A percentile compares a stretch with the other conserved stretches of the same genome.
Evolutionary conservation across 805 yeast species (phyloP).

Genomic region (Starmera quercuum): DNA sequence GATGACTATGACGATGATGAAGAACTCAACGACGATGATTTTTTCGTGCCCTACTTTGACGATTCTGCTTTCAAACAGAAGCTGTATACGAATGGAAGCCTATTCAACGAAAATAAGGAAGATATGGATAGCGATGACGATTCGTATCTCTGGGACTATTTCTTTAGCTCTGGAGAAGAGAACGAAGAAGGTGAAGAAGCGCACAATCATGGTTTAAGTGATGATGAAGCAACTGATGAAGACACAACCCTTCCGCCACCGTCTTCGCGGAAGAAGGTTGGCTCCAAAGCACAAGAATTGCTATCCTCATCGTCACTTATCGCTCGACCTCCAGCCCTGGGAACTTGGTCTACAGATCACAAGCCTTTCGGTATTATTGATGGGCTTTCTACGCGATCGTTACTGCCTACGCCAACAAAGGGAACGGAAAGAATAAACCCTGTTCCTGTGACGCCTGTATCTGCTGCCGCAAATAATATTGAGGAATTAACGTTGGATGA

Average conservation of each 20-base stretch:
- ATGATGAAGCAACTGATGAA: constrained; percentile 92
- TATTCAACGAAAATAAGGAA: constrained; percentile 26
- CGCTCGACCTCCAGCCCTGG: constrained; percentile 84
- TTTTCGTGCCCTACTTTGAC: constrained; percentile 33
- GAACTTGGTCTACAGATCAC: constrained; percentile 81
- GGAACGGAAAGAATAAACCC: constrained; percentile 7
- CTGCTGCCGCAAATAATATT: constrained; percentile 16
- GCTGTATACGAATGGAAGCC: constrained; percentile 17
- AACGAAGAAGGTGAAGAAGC: constrained; percentile 2
- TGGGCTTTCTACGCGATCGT: constrained; percentile 83
- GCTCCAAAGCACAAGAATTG: constrained; percentile 84
- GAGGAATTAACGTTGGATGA: constrained; percentile 64
- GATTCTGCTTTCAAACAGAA: constrained; percentile 23
- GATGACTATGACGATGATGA: constrained; percentile 1
- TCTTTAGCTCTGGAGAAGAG: constrained; percentile 40
- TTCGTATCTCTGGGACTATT: constrained; percentile 67
- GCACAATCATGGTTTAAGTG: constrained; percentile 26
- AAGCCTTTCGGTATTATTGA: constrained; percentile 93
- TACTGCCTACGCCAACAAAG: constrained; percentile 37
- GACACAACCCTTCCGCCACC: constrained; percentile 77
- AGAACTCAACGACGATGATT: constrained; percentile 27
- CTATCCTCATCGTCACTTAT: constrained; percentile 82
- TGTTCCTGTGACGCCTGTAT: constrained; percentile 15
- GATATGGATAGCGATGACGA: constrained; percentile 19
- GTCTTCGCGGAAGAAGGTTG: constrained; percentile 47